These are phyloP conservation scores for Fonsecaea pugnacius DNA, from an alignment of 2,329 filamentous ascomycete genomes.

Conservation along the genomic window DNA sequence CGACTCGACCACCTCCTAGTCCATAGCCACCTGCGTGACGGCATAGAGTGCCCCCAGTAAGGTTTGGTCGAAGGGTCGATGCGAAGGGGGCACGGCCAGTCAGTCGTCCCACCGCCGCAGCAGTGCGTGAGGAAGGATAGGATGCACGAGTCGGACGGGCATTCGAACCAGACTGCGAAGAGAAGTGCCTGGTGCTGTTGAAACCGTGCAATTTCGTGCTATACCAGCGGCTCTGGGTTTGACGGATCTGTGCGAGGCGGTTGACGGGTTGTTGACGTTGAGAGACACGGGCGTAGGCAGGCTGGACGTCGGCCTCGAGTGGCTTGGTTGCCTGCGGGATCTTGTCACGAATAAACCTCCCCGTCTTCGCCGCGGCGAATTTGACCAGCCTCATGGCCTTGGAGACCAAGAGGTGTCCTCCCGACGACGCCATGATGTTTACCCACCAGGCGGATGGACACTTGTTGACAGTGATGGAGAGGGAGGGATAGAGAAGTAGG, in stretches of 20 bases:
- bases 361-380: conserved; percentile 55
- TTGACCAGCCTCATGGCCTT: conserved; percentile 54
- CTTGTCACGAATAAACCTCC: conserved; percentile 48
- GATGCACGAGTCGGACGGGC: conserved; percentile 55
- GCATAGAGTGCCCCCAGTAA: conserved; percentile 83
- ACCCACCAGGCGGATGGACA: conserved; percentile 31
- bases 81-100: conserved; percentile 83
- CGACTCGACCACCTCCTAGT: conserved; percentile 68
- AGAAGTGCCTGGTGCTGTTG: conserved; percentile 57
- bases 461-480: conserved; percentile 41
- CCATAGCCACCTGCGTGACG: conserved; percentile 90
- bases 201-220: conserved; percentile 57
- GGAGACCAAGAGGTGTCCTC: conserved; percentile 55
- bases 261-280: conserved; percentile 62
- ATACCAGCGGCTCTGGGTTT: conserved; percentile 67
- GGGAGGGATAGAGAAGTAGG: conserved; percentile 6
- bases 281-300: conserved; percentile 59
- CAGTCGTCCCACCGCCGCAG: conserved; percentile 63
- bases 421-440: conserved; percentile 52
- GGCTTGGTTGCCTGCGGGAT: conserved; percentile 44
- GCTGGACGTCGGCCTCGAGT: conserved; percentile 51
- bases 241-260: conserved; percentile 65
- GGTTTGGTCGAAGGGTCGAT: conserved; percentile 83
- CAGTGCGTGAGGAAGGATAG: conserved; percentile 62
- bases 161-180: conserved; percentile 49